A percentile compares a stretch with the other conserved stretches of the same genome.
These are phyloP conservation scores for Aspergillus aculeatus DNA, from an alignment of 2,329 filamentous ascomycete genomes.

Conservation along the genomic window DNA sequence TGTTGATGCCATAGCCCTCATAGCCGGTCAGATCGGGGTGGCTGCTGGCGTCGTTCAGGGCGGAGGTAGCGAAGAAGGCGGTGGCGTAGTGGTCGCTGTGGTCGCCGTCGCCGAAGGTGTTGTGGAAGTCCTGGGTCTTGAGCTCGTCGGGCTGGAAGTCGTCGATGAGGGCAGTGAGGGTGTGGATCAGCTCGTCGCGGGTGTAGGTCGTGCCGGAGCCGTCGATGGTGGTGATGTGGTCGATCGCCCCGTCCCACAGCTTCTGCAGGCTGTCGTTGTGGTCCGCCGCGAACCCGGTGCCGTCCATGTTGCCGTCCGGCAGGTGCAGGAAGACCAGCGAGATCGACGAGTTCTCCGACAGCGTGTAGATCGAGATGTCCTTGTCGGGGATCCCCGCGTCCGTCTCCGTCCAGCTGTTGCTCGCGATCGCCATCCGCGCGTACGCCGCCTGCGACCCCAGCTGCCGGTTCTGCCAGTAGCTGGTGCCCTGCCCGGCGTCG, in stretches of 20 bases:
- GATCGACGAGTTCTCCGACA: slow-evolving; percentile 8
- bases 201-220: slow-evolving; percentile 11
- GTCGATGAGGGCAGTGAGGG: slow-evolving; percentile 7
- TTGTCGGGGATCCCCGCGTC: slow-evolving; percentile 12
- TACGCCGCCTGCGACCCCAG: slow-evolving; percentile 15
- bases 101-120: slow-evolving; percentile 13
- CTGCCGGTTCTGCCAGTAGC: slow-evolving; percentile 18
- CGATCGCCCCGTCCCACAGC: slow-evolving; percentile 15
- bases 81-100: slow-evolving; percentile 18
- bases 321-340: slow-evolving; percentile 18
- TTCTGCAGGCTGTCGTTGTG: slow-evolving; percentile 13
- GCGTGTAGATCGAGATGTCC: slow-evolving; percentile 11
- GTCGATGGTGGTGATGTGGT: slow-evolving; percentile 7
- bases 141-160: slow-evolving; percentile 11
- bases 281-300: slow-evolving; percentile 11
- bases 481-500: slow-evolving; percentile 14
- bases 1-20: slow-evolving; percentile 4
- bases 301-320: slow-evolving; percentile 16
- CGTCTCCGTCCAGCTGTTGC: slow-evolving; percentile 13
- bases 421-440: slow-evolving; percentile 11
- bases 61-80: slow-evolving; percentile 11
- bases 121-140: slow-evolving; percentile 18
- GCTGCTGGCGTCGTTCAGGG: background rate
- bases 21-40: slow-evolving; percentile 1
- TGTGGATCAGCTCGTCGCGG: slow-evolving; percentile 7